Base-by-base conservation (phyloP, 495 filamentous ascomycete species). In the Massariosphaeria phaeospora region DNA sequence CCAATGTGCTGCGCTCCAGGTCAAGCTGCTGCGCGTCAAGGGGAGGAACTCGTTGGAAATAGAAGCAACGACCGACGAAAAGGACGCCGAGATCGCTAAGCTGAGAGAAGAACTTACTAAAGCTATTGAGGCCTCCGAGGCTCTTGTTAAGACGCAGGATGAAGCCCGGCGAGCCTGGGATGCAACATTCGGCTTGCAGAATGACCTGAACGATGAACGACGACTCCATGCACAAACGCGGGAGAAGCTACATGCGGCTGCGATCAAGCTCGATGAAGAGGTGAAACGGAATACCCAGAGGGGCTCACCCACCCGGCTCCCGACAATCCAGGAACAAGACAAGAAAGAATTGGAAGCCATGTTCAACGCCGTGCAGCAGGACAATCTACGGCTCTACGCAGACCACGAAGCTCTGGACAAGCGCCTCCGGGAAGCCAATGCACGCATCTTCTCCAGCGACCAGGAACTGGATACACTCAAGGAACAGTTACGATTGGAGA, bases 331-430 rank as follows among this genome's bases (percentile, higher is more conserved):
- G 17, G 55, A 58, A 21, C 47, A 50, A 40, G 55, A 58, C 33
- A 24, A 39, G 12, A 34, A 31, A 17, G 55, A 58, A 21, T 24
- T 58, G 27, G 55, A 58, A 25, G 41, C 34, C 5, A 58, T 58
- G 55, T 58, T 58, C 39, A 58, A 58, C 25, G 40, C 55, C 21
- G 48, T 48, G 29, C 55, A 58, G 34, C 47, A 58, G 26, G 55
- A 58, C 41, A 58, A 58, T 30, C 25, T 58, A 3, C 27, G 41
- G 1, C 55, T 58, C 9, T 47, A 58, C 45, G 34, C 47, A 10
- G 39, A 58, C 23, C 26, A 46, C n/a, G 55, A 58, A 25, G 48
- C 48, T 10, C 5, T 33, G 6, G 55, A 58, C 18, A 58, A 58
- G 27, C 26, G 30, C 11, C 30, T 52, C 3, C 47, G 55, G 27